phyloP scores from a whole-genome alignment of 2,329 filamentous ascomycete species.

The Trichophyton schoenleinii region DNA sequence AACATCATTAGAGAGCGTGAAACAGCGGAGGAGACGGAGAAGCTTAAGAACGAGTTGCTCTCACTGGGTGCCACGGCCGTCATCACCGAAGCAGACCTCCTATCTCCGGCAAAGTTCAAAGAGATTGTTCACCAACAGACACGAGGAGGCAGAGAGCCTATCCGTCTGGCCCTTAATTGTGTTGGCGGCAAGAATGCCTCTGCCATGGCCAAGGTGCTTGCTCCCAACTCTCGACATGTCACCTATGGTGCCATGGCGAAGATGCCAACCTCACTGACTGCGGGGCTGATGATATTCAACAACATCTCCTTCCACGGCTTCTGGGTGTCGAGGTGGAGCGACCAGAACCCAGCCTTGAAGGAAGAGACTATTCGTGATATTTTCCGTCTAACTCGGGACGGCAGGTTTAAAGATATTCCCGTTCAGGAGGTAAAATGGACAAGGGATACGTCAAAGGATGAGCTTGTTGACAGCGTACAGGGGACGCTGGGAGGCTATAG shows the following conservation, averaged over 20 bases:
- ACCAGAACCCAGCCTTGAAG: constrained; percentile 60
- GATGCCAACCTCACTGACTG: constrained; percentile 69
- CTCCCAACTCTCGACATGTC: constrained; percentile 59
- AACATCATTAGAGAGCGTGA: constrained; percentile 71
- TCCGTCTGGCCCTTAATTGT: constrained; percentile 78
- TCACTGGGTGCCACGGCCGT: constrained; percentile 51
- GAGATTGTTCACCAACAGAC: constrained; percentile 54
- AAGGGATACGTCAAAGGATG: constrained; percentile 61
- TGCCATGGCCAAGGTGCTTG: constrained; percentile 61
- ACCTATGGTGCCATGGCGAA: constrained; percentile 94
- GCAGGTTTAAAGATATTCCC: constrained; percentile 71
- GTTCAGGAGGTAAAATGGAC: constrained; percentile 73
- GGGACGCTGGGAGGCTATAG: constrained; percentile 74
- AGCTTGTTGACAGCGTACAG: constrained; percentile 61
- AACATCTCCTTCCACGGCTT: constrained; percentile 82
- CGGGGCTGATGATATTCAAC: constrained; percentile 84
- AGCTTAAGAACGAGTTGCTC: constrained; percentile 48
- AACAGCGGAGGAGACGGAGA: constrained; percentile 50
- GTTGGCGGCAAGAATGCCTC: constrained; percentile 80
- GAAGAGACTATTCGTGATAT: constrained; percentile 74
- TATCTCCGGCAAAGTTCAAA: constrained; percentile 30
- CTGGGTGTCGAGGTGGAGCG: constrained; percentile 87
- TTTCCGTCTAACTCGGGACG: constrained; percentile 57
- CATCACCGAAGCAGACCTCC: constrained; percentile 48
- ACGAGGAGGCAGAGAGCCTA: constrained; percentile 54